Base-by-base conservation (phyloP, 495 filamentous ascomycete species). In the Lasiosphaeria miniovina region DNA sequence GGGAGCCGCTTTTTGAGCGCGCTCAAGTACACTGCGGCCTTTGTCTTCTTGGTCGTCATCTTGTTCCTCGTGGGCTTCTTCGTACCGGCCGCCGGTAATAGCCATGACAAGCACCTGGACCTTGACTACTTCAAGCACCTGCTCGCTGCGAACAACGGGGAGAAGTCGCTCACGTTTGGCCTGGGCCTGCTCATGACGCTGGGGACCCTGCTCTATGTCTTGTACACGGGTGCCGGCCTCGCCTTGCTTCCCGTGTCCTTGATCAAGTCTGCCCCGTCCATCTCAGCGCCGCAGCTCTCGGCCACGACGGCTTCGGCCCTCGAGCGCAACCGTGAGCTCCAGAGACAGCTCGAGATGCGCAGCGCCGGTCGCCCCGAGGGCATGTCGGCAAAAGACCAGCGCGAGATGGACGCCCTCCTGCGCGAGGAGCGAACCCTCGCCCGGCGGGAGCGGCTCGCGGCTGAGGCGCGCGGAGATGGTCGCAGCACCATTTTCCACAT, bases 11-110 rank as follows among this genome's bases (percentile, higher is more conserved):
- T 96, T 59, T 91, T 86, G 86, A 84, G 85, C 10, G 91, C 94
- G 36, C 75, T 90, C 64, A 98, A 96, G 75, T 98, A 97, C 71
- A 96, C 94, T 14, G 74, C 93, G 36, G 86, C 81, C 50, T 98
- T 98, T 68, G 74, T 97, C 58, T 75, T 85, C 4, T 80, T 98
- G 15, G 78, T 90, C 33, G 71, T 95, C 43, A 87, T 95, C 52
- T 71, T 98, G 32, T 96, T 98, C 79, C 71, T 96, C 31, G 83
- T 96, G 55, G 94, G 94, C 4, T 95, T 97, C 76, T 96, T 98
- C 70, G 86, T 93, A 3, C 94, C 95, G 0, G 82, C 90, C 8
- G 84, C 90, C 9, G 81, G 80, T 57, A 71, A 83, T 52, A 75
- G 72, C n/a, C 82, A 82, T 33, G 84, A 84, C 45, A 80, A 77